A percentile compares a stretch with the other conserved stretches of the same genome.
Conservation (phyloP, 106 monocot species). For the Dendrobium nobile region DNA sequence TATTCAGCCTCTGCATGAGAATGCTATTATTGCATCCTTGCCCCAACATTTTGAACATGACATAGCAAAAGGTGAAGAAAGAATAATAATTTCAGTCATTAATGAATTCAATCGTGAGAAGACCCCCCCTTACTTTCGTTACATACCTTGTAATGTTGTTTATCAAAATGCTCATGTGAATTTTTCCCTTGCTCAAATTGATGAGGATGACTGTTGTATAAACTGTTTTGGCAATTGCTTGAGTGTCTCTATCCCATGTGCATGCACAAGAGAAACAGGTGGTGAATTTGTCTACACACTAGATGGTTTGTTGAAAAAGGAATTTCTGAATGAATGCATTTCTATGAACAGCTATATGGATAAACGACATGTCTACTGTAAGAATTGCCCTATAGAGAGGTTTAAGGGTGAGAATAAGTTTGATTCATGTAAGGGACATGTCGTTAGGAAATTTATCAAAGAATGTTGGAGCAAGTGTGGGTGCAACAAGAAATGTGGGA, state of each 20-base stretch:
- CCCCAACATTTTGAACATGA: constrained; percentile 64
- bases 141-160: constrained; percentile 58
- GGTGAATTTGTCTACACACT: constrained; percentile 75
- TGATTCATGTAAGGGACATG: constrained; percentile 72
- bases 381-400: constrained; percentile 70
- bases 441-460: constrained; percentile 70
- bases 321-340: constrained; percentile 70
- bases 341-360: constrained; percentile 31
- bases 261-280: constrained; percentile 75
- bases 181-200: constrained; percentile 80
- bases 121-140: constrained; percentile 52
- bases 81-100: constrained; percentile 47
- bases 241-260: constrained; percentile 54
- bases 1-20: constrained; percentile 15
- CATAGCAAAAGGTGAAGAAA: constrained; percentile 81
- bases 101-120: constrained; percentile 44
- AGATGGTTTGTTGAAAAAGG: constrained; percentile 52
- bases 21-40: constrained; percentile 20
- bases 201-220: constrained; percentile 76
- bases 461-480: constrained; percentile 99
- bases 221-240: constrained; percentile 79
- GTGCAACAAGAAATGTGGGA: constrained; percentile 71
- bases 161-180: constrained; percentile 79
- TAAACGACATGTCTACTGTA: constrained; percentile 48
- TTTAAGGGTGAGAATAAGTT: constrained; percentile 41